Percentiles rank a stretch among this genome's conserved stretches.
Conservation (phyloP, 2,329 filamentous ascomycete genomes). For the Camptophora hylomeconis region DNA sequence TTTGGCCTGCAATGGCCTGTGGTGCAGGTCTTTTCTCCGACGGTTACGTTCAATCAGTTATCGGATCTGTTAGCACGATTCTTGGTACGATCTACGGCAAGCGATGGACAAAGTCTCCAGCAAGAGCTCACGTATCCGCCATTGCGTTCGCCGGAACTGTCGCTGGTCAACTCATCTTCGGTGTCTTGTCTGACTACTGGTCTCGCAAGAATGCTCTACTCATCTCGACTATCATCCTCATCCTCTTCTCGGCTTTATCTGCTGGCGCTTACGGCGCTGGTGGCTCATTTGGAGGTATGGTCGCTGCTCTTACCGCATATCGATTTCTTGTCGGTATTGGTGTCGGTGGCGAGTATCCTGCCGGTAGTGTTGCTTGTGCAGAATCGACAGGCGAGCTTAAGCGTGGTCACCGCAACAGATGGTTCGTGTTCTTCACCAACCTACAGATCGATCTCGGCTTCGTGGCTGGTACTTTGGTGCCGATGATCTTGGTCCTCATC, state of each 20-base stretch:
- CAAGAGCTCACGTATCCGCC: slow-evolving; percentile 61
- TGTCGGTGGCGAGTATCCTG: slow-evolving; percentile 50
- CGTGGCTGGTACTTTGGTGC: slow-evolving; percentile 65
- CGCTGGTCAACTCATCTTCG: slow-evolving; percentile 67
- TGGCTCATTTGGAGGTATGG: slow-evolving; percentile 56
- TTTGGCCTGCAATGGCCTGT: slow-evolving; percentile 71
- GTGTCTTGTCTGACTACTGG: slow-evolving; percentile 70
- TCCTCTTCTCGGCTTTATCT: slow-evolving; percentile 69
- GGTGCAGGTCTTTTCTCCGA: slow-evolving; percentile 49
- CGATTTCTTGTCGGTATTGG: slow-evolving; percentile 71
- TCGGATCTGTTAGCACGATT: slow-evolving; percentile 74
- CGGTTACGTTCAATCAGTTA: slow-evolving; percentile 38
- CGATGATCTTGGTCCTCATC: slow-evolving; percentile 50
- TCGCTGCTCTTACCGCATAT: slow-evolving; percentile 68
- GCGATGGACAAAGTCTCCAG: slow-evolving; percentile 54
- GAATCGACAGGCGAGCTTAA: slow-evolving; percentile 77
- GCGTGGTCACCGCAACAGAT: slow-evolving; percentile 66
- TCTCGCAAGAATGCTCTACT: slow-evolving; percentile 73
- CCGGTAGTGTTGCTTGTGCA: slow-evolving; percentile 66
- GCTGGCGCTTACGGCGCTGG: slow-evolving; percentile 64
- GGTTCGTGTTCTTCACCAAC: slow-evolving; percentile 87
- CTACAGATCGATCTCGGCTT: slow-evolving; percentile 78
- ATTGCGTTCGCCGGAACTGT: slow-evolving; percentile 84
- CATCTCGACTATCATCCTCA: slow-evolving; percentile 67
- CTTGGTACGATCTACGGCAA: slow-evolving; percentile 54